Evolutionary conservation across 495 filamentous ascomycete species (phyloP), one percentile per base, ranked within the genome.

Genomic region (Sordaria brevicollis): DNA sequence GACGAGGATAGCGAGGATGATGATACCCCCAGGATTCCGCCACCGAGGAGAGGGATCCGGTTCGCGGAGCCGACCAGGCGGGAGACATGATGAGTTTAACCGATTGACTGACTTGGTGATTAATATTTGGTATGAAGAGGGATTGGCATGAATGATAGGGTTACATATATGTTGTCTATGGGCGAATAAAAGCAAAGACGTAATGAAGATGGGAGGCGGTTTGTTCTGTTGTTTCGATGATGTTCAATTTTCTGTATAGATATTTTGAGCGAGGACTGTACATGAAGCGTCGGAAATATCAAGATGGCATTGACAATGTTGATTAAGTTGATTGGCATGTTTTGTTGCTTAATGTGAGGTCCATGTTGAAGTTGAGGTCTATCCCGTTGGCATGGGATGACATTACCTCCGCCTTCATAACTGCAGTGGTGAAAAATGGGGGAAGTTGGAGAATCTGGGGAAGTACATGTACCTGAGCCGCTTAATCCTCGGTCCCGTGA

Each of bases 1-100:
- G 85, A 84, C 19, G 86, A 84, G 19, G 89, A 90, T 65, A 88
- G 86, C 43, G 86, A 88, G 13, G 90, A 92, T 41, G 88, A 89
- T 69, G 85, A 87, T 75, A 84, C 81, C 67, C 82, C 82, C 33
- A 73, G 83, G 74, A 81, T 83, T 67, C 82, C 82, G 36, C 77
- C 79, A 19, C 70, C 76, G 33, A 78, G 77, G 69, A 76, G 75
- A 41, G 80, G 81, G 41, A 85, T 86, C 66, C 74, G 82, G 41
- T 86, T 85, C 71, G 83, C 82, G 8, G 82, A 83, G 33, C 76
- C 66, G n/a, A 78, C 80, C 9, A 71, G 73, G 17, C 69, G 71
- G 31, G 74, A 68, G 38, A 68, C 69, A 31, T 62, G 68, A 31
- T 62, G 68, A 70, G 57, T 19, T 54, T 37, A 73, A 35, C 33